A percentile compares a stretch with the other conserved stretches of the same genome.
phyloP scores from a whole-genome alignment of 768 basidiomycete species.

The Leccinum disarticulatum region DNA sequence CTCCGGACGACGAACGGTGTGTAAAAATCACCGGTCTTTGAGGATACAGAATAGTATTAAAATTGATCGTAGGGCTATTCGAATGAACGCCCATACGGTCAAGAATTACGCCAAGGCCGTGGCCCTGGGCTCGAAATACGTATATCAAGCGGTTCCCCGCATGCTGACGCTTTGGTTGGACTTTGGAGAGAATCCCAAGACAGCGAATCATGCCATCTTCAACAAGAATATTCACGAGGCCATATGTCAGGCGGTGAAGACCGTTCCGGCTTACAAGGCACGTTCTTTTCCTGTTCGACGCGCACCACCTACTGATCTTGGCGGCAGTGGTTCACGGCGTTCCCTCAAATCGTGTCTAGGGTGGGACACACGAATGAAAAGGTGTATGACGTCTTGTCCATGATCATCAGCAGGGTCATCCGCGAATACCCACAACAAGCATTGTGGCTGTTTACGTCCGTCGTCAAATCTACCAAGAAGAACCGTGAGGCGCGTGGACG shows the following conservation, averaged over 20 bases:
- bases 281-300: constrained; percentile 6
- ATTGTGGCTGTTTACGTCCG: constrained; percentile 89
- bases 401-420: constrained; percentile 74
- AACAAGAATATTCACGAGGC: constrained; percentile 52
- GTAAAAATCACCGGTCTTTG: constrained; percentile 1
- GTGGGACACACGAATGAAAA: constrained; percentile 70
- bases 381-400: constrained; percentile 59
- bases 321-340: constrained; percentile 88
- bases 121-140: constrained; percentile 85
- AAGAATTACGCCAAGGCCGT: constrained; percentile 70
- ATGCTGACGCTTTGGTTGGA: constrained; percentile 95
- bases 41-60: background rate
- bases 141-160: constrained; percentile 93
- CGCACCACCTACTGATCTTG: constrained; percentile 8
- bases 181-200: constrained; percentile 57
- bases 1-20: constrained; percentile 55
- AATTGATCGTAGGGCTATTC: constrained; percentile 45
- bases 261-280: constrained; percentile 80
- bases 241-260: constrained; percentile 54
- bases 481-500: constrained; percentile 61
- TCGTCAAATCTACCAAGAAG: constrained; percentile 76
- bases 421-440: constrained; percentile 85
- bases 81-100: constrained; percentile 67
- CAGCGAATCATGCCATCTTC: constrained; percentile 40
- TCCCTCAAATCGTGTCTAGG: constrained; percentile 95